Base-by-base conservation (phyloP, 2,329 filamentous ascomycete genomes). In the Arthrobotrys conoides region DNA sequence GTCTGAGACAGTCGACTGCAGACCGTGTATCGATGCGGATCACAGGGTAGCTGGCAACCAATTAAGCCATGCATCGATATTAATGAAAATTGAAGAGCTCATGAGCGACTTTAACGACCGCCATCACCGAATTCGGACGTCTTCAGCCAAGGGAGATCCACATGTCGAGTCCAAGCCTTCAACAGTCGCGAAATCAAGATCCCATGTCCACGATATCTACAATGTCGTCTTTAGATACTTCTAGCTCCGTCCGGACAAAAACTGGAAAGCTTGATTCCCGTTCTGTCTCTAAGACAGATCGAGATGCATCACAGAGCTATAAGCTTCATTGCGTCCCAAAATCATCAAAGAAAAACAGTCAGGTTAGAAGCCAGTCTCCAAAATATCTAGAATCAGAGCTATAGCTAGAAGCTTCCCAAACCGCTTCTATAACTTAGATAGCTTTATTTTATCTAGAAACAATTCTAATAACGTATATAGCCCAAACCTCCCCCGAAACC, bases 281-380 rank as follows among this genome's bases (percentile, higher is more conserved):
- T 22, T 12, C 18, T 14, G 16, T 22, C 36, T 44, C 49, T 3
- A 64, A 36, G 22, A 18, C 46, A 36, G 57, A 51, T 27, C 53
- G 66, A 9, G 72, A 71, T 10, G 49, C 38, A 0, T 33, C 46
- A 2, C 27, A 46, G 18, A 59, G 30, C 8, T 76, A 67, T 22
- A 76, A 71, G 30, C 72, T 76, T 10, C 72, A 76, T 33, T 76
- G 66, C 41, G 66, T 76, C 16, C 72, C 72, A n/a, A 76, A 71
- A 16, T 36, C 65, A 9, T 18, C 36, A 1, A 69, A 65, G 33
- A 76, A 65, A 24, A 27, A 8, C n/a, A 55, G 12, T 27, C 72
- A 71, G 66, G 65, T 71, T 24, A 38, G 41, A 16, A n/a, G 22
- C 36, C 20, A 16, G 16, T 48, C 24, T 27, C 44, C n/a, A n/a